Percentiles rank a stretch among this genome's conserved stretches.
phyloP scores from a whole-genome alignment of 129 eudicot species.

The Tanacetum coccineum region DNA sequence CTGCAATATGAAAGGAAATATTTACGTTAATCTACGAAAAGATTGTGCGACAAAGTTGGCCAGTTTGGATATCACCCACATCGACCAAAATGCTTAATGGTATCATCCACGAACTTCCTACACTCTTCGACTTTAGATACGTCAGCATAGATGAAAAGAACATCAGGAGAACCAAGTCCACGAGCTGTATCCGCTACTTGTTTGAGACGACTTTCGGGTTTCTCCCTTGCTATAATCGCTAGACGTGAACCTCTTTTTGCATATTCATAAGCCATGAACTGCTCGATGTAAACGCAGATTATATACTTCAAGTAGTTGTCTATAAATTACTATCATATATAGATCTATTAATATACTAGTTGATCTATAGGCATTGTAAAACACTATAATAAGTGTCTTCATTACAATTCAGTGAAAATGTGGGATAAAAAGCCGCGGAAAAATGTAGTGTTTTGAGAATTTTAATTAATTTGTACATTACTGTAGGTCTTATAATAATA shows the following conservation, averaged over 20 bases:
- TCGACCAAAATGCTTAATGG: constrained; percentile 32
- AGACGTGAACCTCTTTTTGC: constrained; percentile 42
- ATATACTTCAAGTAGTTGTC: not conserved
- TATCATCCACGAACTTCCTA: constrained; percentile 28
- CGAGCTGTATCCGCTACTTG: constrained; percentile 40
- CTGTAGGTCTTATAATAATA: not conserved
- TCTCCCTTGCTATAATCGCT: constrained; percentile 34
- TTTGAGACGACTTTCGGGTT: constrained; percentile 29
- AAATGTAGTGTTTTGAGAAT: not conserved
- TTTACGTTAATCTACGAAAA: not conserved
- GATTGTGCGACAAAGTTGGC: not conserved
- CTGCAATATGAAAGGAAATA: constrained; percentile 14
- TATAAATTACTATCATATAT: not conserved
- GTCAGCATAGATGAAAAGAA: constrained; percentile 35
- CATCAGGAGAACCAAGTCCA: constrained; percentile 46
- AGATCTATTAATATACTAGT: not conserved
- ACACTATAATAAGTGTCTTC: too few species aligned
- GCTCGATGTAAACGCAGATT: not conserved
- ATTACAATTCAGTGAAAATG: too few species aligned
- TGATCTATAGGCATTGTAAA: too few species aligned
- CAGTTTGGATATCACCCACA: constrained; percentile 25
- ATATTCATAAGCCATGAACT: constrained; percentile 48
- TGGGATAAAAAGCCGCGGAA: too few species aligned
- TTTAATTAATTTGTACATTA: not conserved
- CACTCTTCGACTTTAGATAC: constrained; percentile 42